A percentile compares a stretch with the other conserved stretches of the same genome.
phyloP scores from a whole-genome alignment of 2,329 filamentous ascomycete genomes.

The Aaosphaeria arxii region DNA sequence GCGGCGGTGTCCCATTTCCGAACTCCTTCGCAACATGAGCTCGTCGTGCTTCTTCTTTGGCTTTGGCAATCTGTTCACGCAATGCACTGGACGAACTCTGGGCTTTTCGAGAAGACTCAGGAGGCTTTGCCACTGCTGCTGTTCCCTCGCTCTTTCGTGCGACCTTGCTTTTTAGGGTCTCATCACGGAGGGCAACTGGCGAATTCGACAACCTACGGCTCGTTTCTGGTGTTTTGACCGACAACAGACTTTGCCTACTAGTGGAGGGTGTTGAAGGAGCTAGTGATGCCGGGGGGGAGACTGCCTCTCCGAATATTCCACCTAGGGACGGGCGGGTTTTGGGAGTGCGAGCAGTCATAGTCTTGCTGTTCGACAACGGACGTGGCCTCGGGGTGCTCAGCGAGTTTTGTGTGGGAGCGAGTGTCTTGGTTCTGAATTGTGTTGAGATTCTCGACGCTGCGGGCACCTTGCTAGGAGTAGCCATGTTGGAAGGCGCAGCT shows the following conservation, averaged over 20 bases:
- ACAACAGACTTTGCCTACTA: conserved; percentile 9
- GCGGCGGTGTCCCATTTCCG: conserved; percentile 26
- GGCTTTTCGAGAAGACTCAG: conserved; percentile 27
- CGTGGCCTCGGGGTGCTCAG: conserved; percentile 26
- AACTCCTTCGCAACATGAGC: conserved; percentile 16
- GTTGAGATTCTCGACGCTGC: conserved; percentile 31
- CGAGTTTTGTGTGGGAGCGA: conserved; percentile 21
- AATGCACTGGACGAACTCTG: conserved; percentile 75
- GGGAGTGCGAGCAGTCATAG: conserved; percentile 31
- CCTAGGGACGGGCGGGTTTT: conserved; percentile 28
- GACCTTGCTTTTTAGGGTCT: conserved; percentile 89
- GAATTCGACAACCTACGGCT: conserved; percentile 58
- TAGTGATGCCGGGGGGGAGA: conserved; percentile 21
- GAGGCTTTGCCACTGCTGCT: conserved; percentile 9
- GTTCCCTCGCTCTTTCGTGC: conserved; percentile 50
- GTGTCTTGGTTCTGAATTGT: conserved; percentile 26
- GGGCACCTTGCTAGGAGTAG: conserved; percentile 30
- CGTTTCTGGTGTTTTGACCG: conserved; percentile 31
- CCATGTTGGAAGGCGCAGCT: conserved; percentile 12
- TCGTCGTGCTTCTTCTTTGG: conserved; percentile 68
- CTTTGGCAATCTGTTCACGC: conserved; percentile 89
- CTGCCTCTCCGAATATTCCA: conserved; percentile 33
- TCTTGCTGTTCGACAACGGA: conserved; percentile 35
- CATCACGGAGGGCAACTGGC: conserved; percentile 78
- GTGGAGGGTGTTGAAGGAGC: conserved; percentile 17